Evolutionary conservation across 768 basidiomycete genomes (phyloP).

Genomic region (Pisolithus marmoratus): DNA sequence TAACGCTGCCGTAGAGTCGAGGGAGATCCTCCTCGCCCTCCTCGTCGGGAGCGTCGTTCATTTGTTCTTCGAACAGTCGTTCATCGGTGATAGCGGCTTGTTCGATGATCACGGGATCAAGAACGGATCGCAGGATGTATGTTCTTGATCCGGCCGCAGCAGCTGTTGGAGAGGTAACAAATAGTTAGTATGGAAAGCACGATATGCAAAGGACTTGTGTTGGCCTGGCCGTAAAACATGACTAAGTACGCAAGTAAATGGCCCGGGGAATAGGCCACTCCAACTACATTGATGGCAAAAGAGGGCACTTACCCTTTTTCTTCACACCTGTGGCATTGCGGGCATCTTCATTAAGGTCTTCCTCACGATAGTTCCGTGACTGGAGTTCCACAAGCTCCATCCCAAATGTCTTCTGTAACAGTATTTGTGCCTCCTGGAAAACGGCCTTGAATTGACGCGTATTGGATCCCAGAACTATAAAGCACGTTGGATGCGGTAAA

Average conservation of each 20-base stretch:
- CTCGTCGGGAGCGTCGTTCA: conserved; percentile 42
- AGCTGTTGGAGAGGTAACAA: conserved; percentile 28
- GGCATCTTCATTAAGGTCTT: conserved; percentile 38
- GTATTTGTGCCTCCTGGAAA: conserved; percentile 56
- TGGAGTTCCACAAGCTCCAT: conserved; percentile 83
- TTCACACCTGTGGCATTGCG: conserved; percentile 51
- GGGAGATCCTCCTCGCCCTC: conserved; percentile 46
- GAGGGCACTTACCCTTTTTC: conserved; percentile 50
- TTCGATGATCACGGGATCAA: conserved; percentile 59
- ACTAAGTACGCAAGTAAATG: no score
- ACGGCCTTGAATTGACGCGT: conserved; percentile 62
- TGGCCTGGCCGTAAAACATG: not conserved
- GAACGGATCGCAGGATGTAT: conserved; percentile 76
- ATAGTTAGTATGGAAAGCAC: not conserved
- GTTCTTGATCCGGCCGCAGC: conserved; percentile 61
- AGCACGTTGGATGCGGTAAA: not conserved
- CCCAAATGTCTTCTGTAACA: conserved; percentile 62
- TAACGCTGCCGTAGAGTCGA: conserved; percentile 57
- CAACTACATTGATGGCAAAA: not conserved
- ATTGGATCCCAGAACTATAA: conserved; percentile 41
- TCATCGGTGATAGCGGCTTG: conserved; percentile 48
- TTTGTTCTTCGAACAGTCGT: conserved; percentile 40
- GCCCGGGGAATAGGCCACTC: not conserved
- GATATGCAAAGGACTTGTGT: no score
- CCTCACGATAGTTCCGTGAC: conserved; percentile 43